Conservation (phyloP, 2,329 filamentous ascomycete genomes). For the Cercospora sesami region DNA sequence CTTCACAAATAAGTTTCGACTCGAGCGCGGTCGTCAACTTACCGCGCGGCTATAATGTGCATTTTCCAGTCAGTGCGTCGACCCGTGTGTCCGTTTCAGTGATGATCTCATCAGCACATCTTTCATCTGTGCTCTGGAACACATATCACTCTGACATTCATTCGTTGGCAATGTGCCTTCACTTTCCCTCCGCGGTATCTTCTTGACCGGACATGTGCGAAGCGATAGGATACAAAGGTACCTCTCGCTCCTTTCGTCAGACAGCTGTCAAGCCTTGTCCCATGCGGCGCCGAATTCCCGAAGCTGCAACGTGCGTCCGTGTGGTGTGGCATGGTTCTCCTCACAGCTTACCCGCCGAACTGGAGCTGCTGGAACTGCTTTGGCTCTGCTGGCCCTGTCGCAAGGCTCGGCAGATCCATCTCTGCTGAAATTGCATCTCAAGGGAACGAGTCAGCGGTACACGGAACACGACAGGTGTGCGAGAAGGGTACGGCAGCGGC, state of each 20-base stretch:
- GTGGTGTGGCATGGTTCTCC: slow-evolving; percentile 13
- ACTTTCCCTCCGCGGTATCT: background rate
- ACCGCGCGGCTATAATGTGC: slow-evolving; percentile 8
- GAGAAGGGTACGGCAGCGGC: background rate
- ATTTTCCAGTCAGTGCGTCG: slow-evolving; percentile 1
- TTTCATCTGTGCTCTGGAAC: background rate
- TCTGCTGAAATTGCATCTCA: background rate
- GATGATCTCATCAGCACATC: slow-evolving; percentile 4
- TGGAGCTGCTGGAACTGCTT: background rate
- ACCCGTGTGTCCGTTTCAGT: background rate
- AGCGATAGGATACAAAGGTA: slow-evolving; percentile 1
- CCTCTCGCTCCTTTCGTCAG: background rate
- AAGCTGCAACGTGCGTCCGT: slow-evolving; percentile 6
- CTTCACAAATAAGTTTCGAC: slow-evolving; percentile 9
- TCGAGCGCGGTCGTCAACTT: slow-evolving; percentile 4
- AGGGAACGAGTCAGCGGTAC: slow-evolving; percentile 1
- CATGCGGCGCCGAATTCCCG: slow-evolving; percentile 4
- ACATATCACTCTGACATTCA: background rate
- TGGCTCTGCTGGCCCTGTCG: background rate
- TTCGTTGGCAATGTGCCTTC: background rate
- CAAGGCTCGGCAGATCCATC: slow-evolving; percentile 1
- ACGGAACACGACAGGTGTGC: background rate
- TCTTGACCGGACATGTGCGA: background rate
- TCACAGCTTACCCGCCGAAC: slow-evolving; percentile 12
- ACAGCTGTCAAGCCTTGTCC: background rate